Evolutionary conservation across 352 stramenopile species (phyloP), one percentile per base, ranked within the genome.

Genomic region (Pythium apleroticum): DNA sequence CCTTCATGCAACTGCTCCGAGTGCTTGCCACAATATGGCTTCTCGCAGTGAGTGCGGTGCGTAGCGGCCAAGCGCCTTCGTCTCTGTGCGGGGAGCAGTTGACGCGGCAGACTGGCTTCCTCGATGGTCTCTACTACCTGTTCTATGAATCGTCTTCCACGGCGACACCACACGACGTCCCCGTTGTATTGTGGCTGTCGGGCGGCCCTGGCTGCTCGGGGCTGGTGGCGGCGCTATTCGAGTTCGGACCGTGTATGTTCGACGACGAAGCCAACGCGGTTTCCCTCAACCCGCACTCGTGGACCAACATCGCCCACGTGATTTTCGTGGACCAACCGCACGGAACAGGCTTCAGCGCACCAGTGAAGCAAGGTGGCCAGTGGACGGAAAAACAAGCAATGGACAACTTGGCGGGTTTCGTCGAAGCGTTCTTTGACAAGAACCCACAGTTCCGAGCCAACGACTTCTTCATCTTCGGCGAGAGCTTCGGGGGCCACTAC

Each of bases 271-370:
- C 71, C 5, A 61, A 79, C 49, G 54, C 57, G 14, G 63, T 89
- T 4, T 66, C 64, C 43, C 72, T 98, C 57, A 99, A 99, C 71
- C 88, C 91, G 19, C 90, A 93, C 69, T 89, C 86, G 20, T 99
- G 97, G 97, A 99, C 97, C 11, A 84, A 93, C 35, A 72, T 96
- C 22, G 97, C 96, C 1, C 95, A 98, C 63, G 81, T 99, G 22
- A 86, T 99, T 19, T 99, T 97, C 77, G 77, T 99, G 8, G 97
- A 99, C 67, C 96, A 99, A 61, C 97, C 97, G 3, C 69, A 69
- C 45, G 86, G 84, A 22, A 93, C 86, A 12, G 84, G 86, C 28
- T 93, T 91, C 63, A 91, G 80, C 30, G 59, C 39, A n/a, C 37
- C 49, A 7, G 53, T 35, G 12, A 14, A 43, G 14, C 57, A 55